Conservation (phyloP, 1,284 basidiomycete genomes). For the Fomes fomentarius region DNA sequence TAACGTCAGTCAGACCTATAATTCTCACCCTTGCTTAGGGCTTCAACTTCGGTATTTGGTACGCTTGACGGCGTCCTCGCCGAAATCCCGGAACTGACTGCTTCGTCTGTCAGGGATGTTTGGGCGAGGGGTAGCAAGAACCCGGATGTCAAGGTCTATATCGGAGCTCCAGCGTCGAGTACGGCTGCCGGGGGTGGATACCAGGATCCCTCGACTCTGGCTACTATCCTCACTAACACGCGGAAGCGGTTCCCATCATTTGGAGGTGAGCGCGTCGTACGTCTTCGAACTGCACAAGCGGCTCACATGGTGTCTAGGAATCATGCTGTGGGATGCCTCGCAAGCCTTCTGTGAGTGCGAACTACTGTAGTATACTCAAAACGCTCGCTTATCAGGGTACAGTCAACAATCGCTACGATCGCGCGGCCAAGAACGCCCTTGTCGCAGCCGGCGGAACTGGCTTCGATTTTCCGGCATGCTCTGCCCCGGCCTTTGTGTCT, state of each 20-base stretch:
- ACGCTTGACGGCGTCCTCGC: too few relatives aligned
- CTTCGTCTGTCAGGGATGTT: conserved; percentile 51
- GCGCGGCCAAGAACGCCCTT: conserved; percentile 63
- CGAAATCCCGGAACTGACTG: too few relatives aligned
- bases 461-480: conserved; percentile 66
- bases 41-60: conserved; percentile 61
- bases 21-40: too few relatives aligned
- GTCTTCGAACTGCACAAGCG: neutral
- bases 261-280: conserved; percentile 40
- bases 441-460: conserved; percentile 64
- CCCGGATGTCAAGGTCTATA: conserved; percentile 61
- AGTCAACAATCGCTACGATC: conserved; percentile 66
- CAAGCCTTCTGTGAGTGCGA: conserved; percentile 63
- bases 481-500: conserved; percentile 53
- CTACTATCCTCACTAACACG: conserved; percentile 54
- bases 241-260: conserved; percentile 69
- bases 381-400: conserved; percentile 2
- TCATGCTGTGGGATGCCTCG: conserved; percentile 76
- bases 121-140: conserved; percentile 64
- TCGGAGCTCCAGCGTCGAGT: conserved; percentile 61
- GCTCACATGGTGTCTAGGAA: conserved; percentile 34
- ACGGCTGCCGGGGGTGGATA: conserved; percentile 64
- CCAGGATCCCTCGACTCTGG: conserved; percentile 49
- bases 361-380: neutral
- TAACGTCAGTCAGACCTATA: too few relatives aligned